Percentiles rank a stretch among this genome's conserved stretches.
Evolutionary conservation across 495 filamentous ascomycete species (phyloP).

Genomic region (Podospora didyma): DNA sequence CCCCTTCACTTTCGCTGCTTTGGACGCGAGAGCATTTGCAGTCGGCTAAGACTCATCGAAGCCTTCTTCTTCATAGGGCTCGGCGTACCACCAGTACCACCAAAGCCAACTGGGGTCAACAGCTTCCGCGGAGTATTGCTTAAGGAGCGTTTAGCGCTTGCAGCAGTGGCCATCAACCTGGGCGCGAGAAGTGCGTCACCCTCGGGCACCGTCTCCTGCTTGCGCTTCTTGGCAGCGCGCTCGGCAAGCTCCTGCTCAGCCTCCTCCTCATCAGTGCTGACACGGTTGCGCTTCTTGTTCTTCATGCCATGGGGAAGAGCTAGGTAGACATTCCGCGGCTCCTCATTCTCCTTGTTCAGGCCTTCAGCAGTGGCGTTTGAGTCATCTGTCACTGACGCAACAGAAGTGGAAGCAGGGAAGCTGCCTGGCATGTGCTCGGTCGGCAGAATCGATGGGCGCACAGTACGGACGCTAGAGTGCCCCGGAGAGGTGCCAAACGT

Average conservation of each 20-base stretch:
- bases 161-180: slow-evolving; percentile 22
- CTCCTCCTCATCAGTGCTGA: slow-evolving; percentile 46
- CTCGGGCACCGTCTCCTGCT: slow-evolving; percentile 43
- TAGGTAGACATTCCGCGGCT: slow-evolving; percentile 23
- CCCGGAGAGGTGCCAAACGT: slow-evolving; percentile 48
- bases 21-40: slow-evolving; percentile 51
- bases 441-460: slow-evolving; percentile 49
- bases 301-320: slow-evolving; percentile 61
- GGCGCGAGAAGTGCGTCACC: slow-evolving; percentile 41
- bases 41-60: slow-evolving; percentile 42
- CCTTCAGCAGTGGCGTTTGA: not conserved
- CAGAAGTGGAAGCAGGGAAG: slow-evolving; percentile 33
- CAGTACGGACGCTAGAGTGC: slow-evolving; percentile 53
- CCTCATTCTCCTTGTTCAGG: slow-evolving; percentile 48
- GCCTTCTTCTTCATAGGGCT: slow-evolving; percentile 47
- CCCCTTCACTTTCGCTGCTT: slow-evolving; percentile 43
- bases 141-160: slow-evolving; percentile 25
- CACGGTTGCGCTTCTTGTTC: slow-evolving; percentile 69
- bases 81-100: slow-evolving; percentile 19
- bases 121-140: slow-evolving; percentile 14
- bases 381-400: too few relatives aligned
- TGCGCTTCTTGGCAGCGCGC: slow-evolving; percentile 44
- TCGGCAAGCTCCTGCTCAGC: slow-evolving; percentile 35
- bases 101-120: not conserved
- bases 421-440: slow-evolving; percentile 44